These are phyloP conservation scores for Hypocreales sp. DNA, from an alignment of 2,329 filamentous ascomycete species.

Conservation along the genomic window DNA sequence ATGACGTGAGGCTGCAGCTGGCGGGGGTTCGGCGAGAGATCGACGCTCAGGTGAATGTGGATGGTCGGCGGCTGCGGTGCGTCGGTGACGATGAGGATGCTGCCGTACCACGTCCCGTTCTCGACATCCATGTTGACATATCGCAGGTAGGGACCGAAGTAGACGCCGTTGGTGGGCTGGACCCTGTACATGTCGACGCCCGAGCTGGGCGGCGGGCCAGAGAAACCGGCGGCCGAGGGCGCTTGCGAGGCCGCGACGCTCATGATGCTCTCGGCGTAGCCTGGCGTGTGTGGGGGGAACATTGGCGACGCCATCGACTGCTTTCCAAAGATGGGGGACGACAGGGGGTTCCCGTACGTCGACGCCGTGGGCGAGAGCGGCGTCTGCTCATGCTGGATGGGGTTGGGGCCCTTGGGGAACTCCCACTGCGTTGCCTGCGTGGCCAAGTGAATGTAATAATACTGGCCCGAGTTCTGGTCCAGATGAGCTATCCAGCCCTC, in stretches of 20 bases:
- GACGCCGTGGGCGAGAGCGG: conserved; percentile 73
- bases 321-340: conserved; percentile 49
- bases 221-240: conserved; percentile 68
- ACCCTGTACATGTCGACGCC: conserved; percentile 93
- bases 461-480: conserved; percentile 89
- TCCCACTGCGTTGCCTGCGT: conserved; percentile 98
- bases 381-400: conserved; percentile 64
- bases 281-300: conserved; percentile 67
- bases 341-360: conserved; percentile 59
- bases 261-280: conserved; percentile 75
- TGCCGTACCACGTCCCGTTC: conserved; percentile 78
- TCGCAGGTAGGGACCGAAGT: conserved; percentile 90
- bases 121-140: conserved; percentile 98
- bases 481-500: conserved; percentile 98
- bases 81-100: conserved; percentile 86
- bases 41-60: conserved; percentile 78
- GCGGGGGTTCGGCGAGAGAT: conserved; percentile 82
- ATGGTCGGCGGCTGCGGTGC: conserved; percentile 87
- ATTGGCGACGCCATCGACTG: conserved; percentile 57
- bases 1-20: conserved; percentile 75
- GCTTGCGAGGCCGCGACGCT: conserved; percentile 61
- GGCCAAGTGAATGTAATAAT: conserved; percentile 95
- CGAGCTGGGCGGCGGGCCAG: conserved; percentile 72
- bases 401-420: conserved; percentile 90
- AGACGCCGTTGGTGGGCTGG: conserved; percentile 86